These are phyloP conservation scores for Colletotrichum agaves DNA, from an alignment of 2,329 filamentous ascomycete species.

Conservation along the genomic window DNA sequence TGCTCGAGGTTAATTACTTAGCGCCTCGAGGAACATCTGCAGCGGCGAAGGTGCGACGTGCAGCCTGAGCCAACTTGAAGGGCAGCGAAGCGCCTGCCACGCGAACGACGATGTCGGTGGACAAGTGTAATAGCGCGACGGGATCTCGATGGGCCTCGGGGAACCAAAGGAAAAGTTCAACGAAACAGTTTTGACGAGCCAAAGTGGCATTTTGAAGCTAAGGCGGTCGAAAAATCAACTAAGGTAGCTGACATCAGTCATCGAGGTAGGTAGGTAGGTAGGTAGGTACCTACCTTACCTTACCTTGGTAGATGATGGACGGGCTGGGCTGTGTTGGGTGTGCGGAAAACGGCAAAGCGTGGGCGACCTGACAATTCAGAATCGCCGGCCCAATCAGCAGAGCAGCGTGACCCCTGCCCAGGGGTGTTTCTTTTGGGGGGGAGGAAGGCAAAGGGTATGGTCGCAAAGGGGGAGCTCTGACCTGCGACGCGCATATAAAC, in stretches of 20 bases:
- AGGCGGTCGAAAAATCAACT: neutral
- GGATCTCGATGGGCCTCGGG: neutral
- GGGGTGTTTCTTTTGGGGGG: constrained; percentile 15
- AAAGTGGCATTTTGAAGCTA: neutral
- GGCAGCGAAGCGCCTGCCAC: neutral
- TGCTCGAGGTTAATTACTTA: constrained; percentile 18
- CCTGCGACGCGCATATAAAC: constrained; percentile 60
- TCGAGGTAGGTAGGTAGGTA: neutral
- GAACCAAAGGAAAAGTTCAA: neutral
- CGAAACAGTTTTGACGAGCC: neutral
- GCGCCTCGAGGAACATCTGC: constrained; percentile 22
- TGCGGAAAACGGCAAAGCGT: constrained; percentile 32
- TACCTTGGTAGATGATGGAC: too few species aligned
- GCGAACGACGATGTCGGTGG: neutral
- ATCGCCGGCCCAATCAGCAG: constrained; percentile 23
- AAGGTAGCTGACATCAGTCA: neutral
- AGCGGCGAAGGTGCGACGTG: constrained; percentile 15
- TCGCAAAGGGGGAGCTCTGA: constrained; percentile 35
- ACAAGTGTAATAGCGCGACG: too few species aligned
- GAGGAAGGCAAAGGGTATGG: constrained; percentile 12
- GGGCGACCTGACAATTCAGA: neutral
- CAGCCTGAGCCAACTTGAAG: neutral
- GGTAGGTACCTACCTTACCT: neutral
- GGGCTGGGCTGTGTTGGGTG: constrained; percentile 7
- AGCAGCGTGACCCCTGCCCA: constrained; percentile 28